phyloP scores from a whole-genome alignment of 192 early-diverging fungal genomes.

The Backusella westeae region DNA sequence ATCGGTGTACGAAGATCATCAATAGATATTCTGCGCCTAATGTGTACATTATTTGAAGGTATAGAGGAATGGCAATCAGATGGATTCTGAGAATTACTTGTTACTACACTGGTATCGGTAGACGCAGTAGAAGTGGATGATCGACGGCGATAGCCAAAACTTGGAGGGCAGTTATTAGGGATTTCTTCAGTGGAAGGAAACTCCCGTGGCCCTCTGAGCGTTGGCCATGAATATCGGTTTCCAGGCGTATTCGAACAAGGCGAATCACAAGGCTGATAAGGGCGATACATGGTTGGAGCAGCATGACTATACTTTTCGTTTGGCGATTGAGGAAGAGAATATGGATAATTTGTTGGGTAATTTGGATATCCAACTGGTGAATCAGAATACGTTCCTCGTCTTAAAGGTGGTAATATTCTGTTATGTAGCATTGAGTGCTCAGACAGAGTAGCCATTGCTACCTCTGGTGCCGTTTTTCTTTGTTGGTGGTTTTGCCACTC shows the following conservation, averaged over 20 bases:
- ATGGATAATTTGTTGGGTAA: neutral
- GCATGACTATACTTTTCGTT: neutral
- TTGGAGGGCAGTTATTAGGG: neutral
- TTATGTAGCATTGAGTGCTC: neutral
- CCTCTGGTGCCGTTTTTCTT: neutral
- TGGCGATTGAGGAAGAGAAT: neutral
- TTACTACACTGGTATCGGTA: neutral
- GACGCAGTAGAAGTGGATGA: conserved; percentile 2
- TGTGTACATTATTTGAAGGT: neutral
- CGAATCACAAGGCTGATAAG: neutral
- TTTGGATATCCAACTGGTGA: neutral
- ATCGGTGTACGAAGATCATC: conserved; percentile 10
- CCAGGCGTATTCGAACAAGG: neutral
- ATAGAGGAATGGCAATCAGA: neutral
- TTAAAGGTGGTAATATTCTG: neutral
- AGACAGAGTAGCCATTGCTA: neutral
- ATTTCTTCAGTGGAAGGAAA: neutral
- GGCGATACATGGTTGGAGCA: neutral
- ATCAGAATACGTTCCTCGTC: neutral
- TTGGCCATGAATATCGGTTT: conserved; percentile 5
- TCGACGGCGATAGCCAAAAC: neutral
- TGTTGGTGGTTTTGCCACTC: neutral
- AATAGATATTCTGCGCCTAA: conserved; percentile 10
- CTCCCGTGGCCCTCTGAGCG: neutral
- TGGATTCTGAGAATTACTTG: neutral